Conservation (phyloP, 208 protist species). For the Herpetomonas samuelpessoai region DNA sequence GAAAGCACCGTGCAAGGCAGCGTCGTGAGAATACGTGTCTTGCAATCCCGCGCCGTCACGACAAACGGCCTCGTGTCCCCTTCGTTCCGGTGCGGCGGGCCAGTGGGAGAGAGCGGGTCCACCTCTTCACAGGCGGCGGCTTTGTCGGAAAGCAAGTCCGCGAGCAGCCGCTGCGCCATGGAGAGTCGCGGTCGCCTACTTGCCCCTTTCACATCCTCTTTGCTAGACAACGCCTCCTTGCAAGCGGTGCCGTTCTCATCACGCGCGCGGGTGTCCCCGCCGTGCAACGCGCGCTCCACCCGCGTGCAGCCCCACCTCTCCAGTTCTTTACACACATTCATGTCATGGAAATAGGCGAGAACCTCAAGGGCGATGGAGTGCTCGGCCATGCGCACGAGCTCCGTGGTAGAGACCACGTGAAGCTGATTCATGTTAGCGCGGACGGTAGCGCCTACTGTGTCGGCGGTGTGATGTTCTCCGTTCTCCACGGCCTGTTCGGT, state of each 20-base stretch:
- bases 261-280: conserved; percentile 8
- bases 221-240: not conserved
- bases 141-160: not conserved
- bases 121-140: not conserved
- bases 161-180: conserved; percentile 17
- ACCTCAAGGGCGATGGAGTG: conserved; percentile 47
- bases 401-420: not conserved
- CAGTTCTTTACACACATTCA: conserved; percentile 34
- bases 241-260: not conserved
- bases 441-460: not conserved
- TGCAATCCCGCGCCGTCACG: conserved; percentile 22
- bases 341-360: conserved; percentile 42
- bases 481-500: no score
- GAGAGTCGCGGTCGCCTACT: not conserved
- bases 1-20: conserved; percentile 32
- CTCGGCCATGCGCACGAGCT: conserved; percentile 23
- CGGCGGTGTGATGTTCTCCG: not conserved
- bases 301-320: conserved; percentile 8
- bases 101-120: not conserved
- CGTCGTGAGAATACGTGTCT: conserved; percentile 27
- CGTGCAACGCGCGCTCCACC: not conserved
- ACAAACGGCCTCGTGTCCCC: conserved; percentile 10
- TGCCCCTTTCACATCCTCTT: not conserved
- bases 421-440: not conserved
- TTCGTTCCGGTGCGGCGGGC: not conserved